These are phyloP conservation scores for Esteya vermicola DNA, from an alignment of 2,329 filamentous ascomycete species.

Conservation along the genomic window DNA sequence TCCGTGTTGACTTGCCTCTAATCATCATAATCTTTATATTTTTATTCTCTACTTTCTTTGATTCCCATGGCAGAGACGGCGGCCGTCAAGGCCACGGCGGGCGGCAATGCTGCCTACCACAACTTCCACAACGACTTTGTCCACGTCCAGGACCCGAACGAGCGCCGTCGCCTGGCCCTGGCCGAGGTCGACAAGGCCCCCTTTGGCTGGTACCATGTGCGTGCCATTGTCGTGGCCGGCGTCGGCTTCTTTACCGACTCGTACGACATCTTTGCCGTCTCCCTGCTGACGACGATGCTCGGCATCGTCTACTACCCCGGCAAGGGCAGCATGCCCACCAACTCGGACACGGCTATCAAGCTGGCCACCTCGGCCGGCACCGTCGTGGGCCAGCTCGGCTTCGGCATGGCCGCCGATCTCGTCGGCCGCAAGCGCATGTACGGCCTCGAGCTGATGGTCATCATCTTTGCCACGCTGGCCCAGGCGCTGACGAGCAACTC, in stretches of 20 bases:
- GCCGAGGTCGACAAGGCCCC: conserved; percentile 70
- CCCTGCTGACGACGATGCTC: conserved; percentile 59
- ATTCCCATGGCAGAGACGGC: conserved; percentile 10
- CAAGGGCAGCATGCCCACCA: conserved; percentile 45
- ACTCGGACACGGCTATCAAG: conserved; percentile 70
- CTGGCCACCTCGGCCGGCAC: conserved; percentile 72
- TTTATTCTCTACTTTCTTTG: conserved; percentile 2
- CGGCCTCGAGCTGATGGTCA: conserved; percentile 65
- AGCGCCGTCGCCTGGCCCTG: conserved; percentile 64
- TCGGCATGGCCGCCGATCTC: conserved; percentile 61
- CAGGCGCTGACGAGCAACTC: conserved; percentile 54
- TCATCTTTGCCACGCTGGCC: conserved; percentile 64
- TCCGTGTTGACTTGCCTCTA: conserved; percentile 1
- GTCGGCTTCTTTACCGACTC: conserved; percentile 77
- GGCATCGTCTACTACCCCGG: conserved; percentile 61
- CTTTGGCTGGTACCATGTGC: conserved; percentile 74
- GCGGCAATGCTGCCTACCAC: conserved; percentile 58
- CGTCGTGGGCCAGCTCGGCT: conserved; percentile 67
- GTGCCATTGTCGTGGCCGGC: conserved; percentile 63
- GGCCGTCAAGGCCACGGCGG: conserved; percentile 32
- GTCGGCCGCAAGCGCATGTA: conserved; percentile 41
- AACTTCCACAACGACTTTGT: conserved; percentile 47
- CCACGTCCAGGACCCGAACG: conserved; percentile 55
- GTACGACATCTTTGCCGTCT: conserved; percentile 71
- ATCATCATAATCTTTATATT: neutral